Percentiles rank a stretch among this genome's conserved stretches.
phyloP scores from a whole-genome alignment of 768 basidiomycete genomes.

The Pleurotus sapidus region DNA sequence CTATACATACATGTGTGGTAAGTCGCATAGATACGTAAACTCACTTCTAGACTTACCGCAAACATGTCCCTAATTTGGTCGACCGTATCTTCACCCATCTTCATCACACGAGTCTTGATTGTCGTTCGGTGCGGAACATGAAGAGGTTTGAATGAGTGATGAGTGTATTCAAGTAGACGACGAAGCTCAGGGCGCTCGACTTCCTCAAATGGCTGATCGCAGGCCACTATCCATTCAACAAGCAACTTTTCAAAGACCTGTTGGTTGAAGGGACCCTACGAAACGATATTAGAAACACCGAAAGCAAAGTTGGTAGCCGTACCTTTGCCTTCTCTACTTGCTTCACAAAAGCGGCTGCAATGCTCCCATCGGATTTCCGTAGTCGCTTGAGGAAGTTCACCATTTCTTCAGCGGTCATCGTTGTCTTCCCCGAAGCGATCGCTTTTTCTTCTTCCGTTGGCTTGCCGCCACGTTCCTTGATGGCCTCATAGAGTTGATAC shows the following conservation, averaged over 20 bases:
- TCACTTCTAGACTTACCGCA: slow-evolving; percentile 1
- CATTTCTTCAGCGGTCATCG: neutral
- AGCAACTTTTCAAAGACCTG: slow-evolving; percentile 14
- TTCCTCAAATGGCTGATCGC: slow-evolving; percentile 19
- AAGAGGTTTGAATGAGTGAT: slow-evolving; percentile 6
- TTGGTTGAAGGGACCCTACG: slow-evolving; percentile 15
- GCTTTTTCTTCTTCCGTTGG: neutral
- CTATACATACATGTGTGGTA: neutral
- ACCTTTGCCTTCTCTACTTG: neutral
- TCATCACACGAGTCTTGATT: slow-evolving; percentile 8
- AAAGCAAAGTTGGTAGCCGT: too few relatives aligned
- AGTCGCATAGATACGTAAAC: neutral
- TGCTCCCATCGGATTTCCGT: neutral
- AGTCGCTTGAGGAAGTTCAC: neutral
- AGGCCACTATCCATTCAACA: slow-evolving; percentile 14
- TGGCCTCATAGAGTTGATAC: neutral
- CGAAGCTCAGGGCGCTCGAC: slow-evolving; percentile 18
- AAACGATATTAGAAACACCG: too few relatives aligned
- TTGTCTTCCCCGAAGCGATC: neutral
- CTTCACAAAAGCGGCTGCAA: neutral
- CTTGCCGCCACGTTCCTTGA: neutral
- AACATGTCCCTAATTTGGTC: slow-evolving; percentile 14
- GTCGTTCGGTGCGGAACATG: slow-evolving; percentile 6
- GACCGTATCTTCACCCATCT: slow-evolving; percentile 13
- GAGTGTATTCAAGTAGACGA: slow-evolving; percentile 15